Percentiles rank a stretch among this genome's conserved stretches.
phyloP scores from a whole-genome alignment of 1,284 basidiomycete species.

The Ganoderma multipileum region DNA sequence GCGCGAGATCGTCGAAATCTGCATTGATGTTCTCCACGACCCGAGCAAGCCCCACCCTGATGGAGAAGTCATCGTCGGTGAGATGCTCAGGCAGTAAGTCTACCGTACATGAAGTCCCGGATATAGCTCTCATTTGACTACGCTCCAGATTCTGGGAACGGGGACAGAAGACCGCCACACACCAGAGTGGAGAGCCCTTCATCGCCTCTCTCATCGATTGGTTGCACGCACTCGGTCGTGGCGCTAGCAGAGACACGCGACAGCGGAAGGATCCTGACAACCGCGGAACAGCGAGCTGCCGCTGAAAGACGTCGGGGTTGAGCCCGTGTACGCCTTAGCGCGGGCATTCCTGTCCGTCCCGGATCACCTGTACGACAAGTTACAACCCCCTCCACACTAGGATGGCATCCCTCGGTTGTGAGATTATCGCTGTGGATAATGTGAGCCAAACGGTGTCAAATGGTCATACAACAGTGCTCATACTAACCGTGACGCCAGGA shows the following conservation, averaged over 20 bases:
- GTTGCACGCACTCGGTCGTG: slow-evolving; percentile 40
- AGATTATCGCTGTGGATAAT: slow-evolving; percentile 34
- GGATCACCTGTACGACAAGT: slow-evolving; percentile 35
- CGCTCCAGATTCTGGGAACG: slow-evolving; percentile 30
- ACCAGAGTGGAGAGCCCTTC: slow-evolving; percentile 30
- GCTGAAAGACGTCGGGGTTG: slow-evolving; percentile 42
- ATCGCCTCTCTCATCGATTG: slow-evolving; percentile 33
- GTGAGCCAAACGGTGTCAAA: slow-evolving; percentile 32
- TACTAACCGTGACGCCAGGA: slow-evolving; percentile 17
- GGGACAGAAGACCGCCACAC: background rate
- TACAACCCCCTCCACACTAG: slow-evolving; percentile 40
- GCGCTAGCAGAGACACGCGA: slow-evolving; percentile 38
- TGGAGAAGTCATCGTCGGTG: background rate
- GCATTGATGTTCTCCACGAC: background rate
- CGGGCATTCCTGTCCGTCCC: slow-evolving; percentile 44
- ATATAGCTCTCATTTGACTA: background rate
- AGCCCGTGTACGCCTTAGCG: slow-evolving; percentile 42
- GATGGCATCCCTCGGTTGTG: slow-evolving; percentile 30
- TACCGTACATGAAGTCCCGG: too few species aligned
- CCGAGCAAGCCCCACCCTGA: background rate
- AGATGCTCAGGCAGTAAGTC: slow-evolving; percentile 1
- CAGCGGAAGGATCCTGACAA: slow-evolving; percentile 34
- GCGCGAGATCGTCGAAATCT: slow-evolving; percentile 34
- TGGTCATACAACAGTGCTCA: too few species aligned
- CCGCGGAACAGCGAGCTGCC: slow-evolving; percentile 41